Evolutionary conservation across 148 eudicot genomes (phyloP), one percentile per base, ranked within the genome.

Genomic region (Rhododendron griersonianum): DNA sequence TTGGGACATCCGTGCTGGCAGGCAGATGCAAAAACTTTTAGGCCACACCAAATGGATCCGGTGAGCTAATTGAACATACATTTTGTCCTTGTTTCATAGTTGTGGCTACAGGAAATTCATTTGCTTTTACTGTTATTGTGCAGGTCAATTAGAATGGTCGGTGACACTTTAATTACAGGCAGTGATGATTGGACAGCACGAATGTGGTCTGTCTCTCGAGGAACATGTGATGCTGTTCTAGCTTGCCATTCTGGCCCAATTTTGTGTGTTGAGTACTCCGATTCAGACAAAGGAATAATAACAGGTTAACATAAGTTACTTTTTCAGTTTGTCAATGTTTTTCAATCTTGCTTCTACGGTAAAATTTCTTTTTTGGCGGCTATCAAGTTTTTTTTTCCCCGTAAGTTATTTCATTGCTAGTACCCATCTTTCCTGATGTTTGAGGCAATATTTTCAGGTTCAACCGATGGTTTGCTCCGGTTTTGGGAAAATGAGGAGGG

Each of bases 121-220:
- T n/a, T 73, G 50, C 44, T 84, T 81, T 65, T 71, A 39, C 65
- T 71, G 55, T 85, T 55, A 82, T 63, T 82, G 30, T 83, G 86
- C 86, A 90, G 98, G 88, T 95, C 98, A 78, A 92, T 97, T 77
- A 91, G 98, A 93, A 93, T 97, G 98, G 98, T 93, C 9, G 99
- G 98, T 65, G 99, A 97, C 89, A 93, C 94, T 30, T 80, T 97
- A 79, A 87, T 97, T 82, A 94, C 96, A 3, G 99, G 99, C 48
- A 93, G 98, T 78, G 99, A 97, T 90, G 99, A 97, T 89, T 97
- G 99, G 99, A 97, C 99, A 3, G 99, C 98, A 53, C 92, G 99
- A 74, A 80, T 97, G 89, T 97, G 99, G 99, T 97, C 99, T 11
- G 92, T 95, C 71, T 95, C 98, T 63, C 94, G 94, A 71, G 99